Base-by-base conservation (phyloP, 306 rosid genomes). In the Chamaecrista fasciculata region DNA sequence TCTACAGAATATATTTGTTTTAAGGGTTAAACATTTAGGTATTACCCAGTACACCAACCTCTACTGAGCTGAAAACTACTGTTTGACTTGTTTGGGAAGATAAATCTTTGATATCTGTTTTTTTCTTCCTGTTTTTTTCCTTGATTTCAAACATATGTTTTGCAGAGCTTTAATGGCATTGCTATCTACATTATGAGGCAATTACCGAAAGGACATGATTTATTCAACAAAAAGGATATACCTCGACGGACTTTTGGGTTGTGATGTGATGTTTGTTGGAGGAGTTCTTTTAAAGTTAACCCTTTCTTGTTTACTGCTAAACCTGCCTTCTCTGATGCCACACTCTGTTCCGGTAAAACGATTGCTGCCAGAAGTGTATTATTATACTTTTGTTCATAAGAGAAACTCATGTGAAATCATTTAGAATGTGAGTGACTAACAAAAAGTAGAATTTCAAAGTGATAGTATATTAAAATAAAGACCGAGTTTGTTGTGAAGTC, bases 201-300 rank as follows among this genome's bases (percentile, higher is more conserved):
- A 67, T 25, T 49, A 42, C 16, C 47, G 44, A 12, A 48, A 49
- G 28, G 3, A 37, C 9, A 37, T 14, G 48, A 65, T 23, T 25
- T 8, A 23, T 33, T 47, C 14, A 49, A 18, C 40, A 21, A 78
- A 37, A 69, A 36, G 37, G 39, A 69, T 21, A 72, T 86, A 94
- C 98, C 98, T 90, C 89, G 84, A 59, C 98, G 95, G 81, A 86
- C 89, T 89, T 90, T 90, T 2, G 83, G 67, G 74, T 68, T 94
- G 86, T 85, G 80, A 78, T 90, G 98, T 18, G 96, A 90, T 62
- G 97, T 77, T 68, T 86, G 97, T 64, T 91, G 96, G 72, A 94
- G 96, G 75, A 94, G 95, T 75, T 94, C 95, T 71, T 90, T 94
- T 72, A 94, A 82, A 69, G 97, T 94, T 73, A 94, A 85, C 31